Conservation (phyloP, 2,329 filamentous ascomycete species). For the Trichoderma semiorbis region DNA sequence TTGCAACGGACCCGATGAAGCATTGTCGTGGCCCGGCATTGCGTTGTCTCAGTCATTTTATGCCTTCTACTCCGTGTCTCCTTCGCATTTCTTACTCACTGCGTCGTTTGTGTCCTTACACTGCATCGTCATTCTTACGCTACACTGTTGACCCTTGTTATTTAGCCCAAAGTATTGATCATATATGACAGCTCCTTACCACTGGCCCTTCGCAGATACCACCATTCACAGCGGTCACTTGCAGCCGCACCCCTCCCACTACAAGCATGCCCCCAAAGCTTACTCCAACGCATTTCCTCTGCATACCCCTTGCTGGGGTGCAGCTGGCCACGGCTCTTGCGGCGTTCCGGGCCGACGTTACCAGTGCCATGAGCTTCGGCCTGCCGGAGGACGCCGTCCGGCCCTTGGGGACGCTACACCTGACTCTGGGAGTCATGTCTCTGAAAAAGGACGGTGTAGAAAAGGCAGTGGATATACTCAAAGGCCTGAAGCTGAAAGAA, state of each 20-base stretch:
- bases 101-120: neutral
- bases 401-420: slow-evolving; percentile 75
- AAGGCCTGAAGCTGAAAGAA: slow-evolving; percentile 37
- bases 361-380: slow-evolving; percentile 40
- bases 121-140: neutral
- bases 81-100: neutral
- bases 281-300: slow-evolving; percentile 70
- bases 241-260: neutral
- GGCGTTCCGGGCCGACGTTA: slow-evolving; percentile 59
- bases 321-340: slow-evolving; percentile 63
- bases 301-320: slow-evolving; percentile 65
- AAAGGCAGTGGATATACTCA: slow-evolving; percentile 40
- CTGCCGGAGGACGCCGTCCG: slow-evolving; percentile 67
- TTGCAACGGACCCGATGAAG: neutral
- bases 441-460: slow-evolving; percentile 51
- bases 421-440: slow-evolving; percentile 85
- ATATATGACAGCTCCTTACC: slow-evolving; percentile 10
- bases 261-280: slow-evolving; percentile 37
- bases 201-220: slow-evolving; percentile 2
- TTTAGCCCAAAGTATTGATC: neutral
- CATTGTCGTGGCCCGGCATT: neutral
- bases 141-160: neutral
- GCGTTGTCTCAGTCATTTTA: neutral
- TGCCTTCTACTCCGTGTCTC: neutral
- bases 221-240: neutral